phyloP scores from a whole-genome alignment of 140 eudicot genomes.

The Flaveria floridana region DNA sequence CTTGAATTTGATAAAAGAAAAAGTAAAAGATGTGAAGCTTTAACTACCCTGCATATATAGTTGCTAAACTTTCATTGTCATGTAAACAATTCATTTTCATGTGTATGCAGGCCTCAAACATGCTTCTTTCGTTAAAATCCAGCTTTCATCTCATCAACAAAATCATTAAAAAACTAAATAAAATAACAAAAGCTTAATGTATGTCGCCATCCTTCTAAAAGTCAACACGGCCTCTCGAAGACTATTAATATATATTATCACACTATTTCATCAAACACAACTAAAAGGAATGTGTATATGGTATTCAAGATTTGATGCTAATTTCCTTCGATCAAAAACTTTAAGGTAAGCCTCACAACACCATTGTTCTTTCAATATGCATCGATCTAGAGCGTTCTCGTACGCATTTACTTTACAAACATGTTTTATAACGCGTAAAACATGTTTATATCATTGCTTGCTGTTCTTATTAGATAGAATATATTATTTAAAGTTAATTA shows the following conservation, averaged over 20 bases:
- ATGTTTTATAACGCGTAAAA: too few relatives aligned
- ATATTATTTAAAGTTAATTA: too few relatives aligned
- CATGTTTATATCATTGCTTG: not conserved
- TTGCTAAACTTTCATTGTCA: slow-evolving; percentile 39
- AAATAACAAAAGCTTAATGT: slow-evolving; percentile 19
- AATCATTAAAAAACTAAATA: not conserved
- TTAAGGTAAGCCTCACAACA: slow-evolving; percentile 21
- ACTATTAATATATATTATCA: slow-evolving; percentile 33
- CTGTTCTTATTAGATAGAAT: not conserved
- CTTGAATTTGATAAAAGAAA: not conserved
- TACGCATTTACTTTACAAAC: too few relatives aligned
- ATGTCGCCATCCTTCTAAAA: slow-evolving; percentile 26
- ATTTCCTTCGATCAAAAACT: slow-evolving; percentile 9
- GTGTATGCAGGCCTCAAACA: slow-evolving; percentile 26
- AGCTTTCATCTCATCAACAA: slow-evolving; percentile 42
- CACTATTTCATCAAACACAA: slow-evolving; percentile 27
- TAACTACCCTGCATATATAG: slow-evolving; percentile 17
- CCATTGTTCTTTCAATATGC: slow-evolving; percentile 4
- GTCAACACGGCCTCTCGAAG: slow-evolving; percentile 34
- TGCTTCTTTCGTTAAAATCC: slow-evolving; percentile 29
- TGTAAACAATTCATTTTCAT: slow-evolving; percentile 16
- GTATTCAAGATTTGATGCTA: slow-evolving; percentile 26
- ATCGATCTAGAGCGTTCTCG: too few relatives aligned
- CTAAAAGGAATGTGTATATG: slow-evolving; percentile 21
- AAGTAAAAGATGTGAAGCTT: slow-evolving; percentile 29